Conservation (phyloP, 1,284 basidiomycete species). For the Cutaneotrichosporon sp. region DNA sequence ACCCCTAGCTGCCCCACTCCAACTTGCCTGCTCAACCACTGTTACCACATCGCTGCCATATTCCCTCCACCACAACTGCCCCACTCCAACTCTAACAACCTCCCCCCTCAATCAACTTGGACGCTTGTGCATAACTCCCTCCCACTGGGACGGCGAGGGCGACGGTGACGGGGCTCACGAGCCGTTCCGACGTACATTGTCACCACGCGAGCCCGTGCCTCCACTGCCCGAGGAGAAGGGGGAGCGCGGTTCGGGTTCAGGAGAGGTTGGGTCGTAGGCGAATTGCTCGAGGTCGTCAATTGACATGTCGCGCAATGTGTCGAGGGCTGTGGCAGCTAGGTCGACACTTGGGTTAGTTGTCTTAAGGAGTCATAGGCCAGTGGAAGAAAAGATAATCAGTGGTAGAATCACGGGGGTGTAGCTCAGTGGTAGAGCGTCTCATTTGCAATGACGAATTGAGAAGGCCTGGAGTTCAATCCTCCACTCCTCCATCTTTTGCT, state of each 20-base stretch:
- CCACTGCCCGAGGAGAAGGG: background rate
- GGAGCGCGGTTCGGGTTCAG: background rate
- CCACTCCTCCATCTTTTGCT: background rate
- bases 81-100: too few relatives aligned
- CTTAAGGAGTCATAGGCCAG: too few relatives aligned
- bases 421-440: slow-evolving; percentile 19
- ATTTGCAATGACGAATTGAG: slow-evolving; percentile 16
- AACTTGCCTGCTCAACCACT: too few relatives aligned
- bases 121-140: too few relatives aligned
- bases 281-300: slow-evolving; percentile 45
- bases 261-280: slow-evolving; percentile 2
- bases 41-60: too few relatives aligned
- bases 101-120: too few relatives aligned
- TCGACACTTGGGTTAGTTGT: slow-evolving; percentile 37
- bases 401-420: slow-evolving; percentile 9
- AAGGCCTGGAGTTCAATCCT: slow-evolving; percentile 14
- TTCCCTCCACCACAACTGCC: too few relatives aligned
- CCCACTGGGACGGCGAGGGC: too few relatives aligned
- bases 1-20: too few relatives aligned
- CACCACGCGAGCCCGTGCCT: background rate
- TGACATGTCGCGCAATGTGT: slow-evolving; percentile 38
- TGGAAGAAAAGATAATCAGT: too few relatives aligned
- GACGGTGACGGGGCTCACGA: too few relatives aligned
- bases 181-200: background rate
- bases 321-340: slow-evolving; percentile 43